These are phyloP conservation scores for Atalantia buxifolia DNA, from an alignment of 345 rosid species.

Conservation along the genomic window DNA sequence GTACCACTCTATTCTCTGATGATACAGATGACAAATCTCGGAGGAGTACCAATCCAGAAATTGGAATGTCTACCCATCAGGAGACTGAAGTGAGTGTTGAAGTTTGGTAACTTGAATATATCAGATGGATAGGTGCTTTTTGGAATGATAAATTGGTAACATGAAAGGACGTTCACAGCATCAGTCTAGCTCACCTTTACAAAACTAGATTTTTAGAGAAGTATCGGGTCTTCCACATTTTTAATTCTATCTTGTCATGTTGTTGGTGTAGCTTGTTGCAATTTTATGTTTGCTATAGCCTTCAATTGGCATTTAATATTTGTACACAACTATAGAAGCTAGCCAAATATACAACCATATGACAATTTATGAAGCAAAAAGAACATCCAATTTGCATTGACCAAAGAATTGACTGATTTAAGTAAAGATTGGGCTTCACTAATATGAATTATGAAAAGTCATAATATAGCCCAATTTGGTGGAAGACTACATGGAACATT, in stretches of 20 bases:
- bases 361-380: not conserved
- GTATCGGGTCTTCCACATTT: not conserved
- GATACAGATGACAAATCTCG: constrained; percentile 88
- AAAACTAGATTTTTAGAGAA: not conserved
- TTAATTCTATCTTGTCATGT: not conserved
- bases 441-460: not conserved
- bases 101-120: constrained; percentile 8
- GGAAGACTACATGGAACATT: not conserved
- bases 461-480: not conserved
- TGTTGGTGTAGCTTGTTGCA: not conserved
- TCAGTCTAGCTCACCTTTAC: not conserved
- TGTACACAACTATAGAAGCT: not conserved
- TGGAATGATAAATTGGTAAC: not conserved
- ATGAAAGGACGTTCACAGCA: not conserved
- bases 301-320: not conserved
- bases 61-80: constrained; percentile 50
- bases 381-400: not conserved
- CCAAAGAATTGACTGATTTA: not conserved
- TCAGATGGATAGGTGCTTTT: not conserved
- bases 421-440: not conserved
- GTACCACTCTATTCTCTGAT: constrained; percentile 85
- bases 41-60: constrained; percentile 56
- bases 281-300: not conserved
- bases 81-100: constrained; percentile 69
- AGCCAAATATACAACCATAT: not conserved